Evolutionary conservation across 1,284 basidiomycete genomes (phyloP).

Genomic region (Heterobasidion occidentale): DNA sequence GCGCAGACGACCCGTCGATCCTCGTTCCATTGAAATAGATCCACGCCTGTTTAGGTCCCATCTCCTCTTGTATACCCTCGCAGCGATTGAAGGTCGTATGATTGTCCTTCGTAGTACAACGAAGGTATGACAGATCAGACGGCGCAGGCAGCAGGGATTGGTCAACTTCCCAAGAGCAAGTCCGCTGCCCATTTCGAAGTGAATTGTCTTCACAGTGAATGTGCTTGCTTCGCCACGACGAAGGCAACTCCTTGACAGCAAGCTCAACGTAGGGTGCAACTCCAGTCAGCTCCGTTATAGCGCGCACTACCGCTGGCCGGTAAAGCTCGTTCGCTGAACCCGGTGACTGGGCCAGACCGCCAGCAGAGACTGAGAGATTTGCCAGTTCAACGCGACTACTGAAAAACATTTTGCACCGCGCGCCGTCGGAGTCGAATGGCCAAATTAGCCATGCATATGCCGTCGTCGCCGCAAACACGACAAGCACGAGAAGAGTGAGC

Average conservation of each 20-base stretch:
- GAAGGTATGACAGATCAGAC: background rate
- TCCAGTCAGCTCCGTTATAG: slow-evolving; percentile 38
- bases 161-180: slow-evolving; percentile 29
- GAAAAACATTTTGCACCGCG: slow-evolving; percentile 66
- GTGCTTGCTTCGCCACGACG: slow-evolving; percentile 26
- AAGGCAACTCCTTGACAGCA: slow-evolving; percentile 47
- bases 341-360: background rate
- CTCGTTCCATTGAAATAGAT: slow-evolving; percentile 23
- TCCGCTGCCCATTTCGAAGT: slow-evolving; percentile 16
- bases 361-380: slow-evolving; percentile 11
- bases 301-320: slow-evolving; percentile 11
- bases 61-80: background rate
- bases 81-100: background rate
- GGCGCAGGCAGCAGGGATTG: slow-evolving; percentile 20
- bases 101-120: slow-evolving; percentile 8
- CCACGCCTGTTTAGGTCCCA: slow-evolving; percentile 13
- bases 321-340: background rate
- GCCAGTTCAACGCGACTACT: slow-evolving; percentile 46
- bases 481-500: slow-evolving; percentile 32
- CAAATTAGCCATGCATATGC: slow-evolving; percentile 40
- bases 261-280: slow-evolving; percentile 34
- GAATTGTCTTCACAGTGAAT: slow-evolving; percentile 10
- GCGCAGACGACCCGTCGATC: slow-evolving; percentile 29
- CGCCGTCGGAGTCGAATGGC: slow-evolving; percentile 48
- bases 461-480: slow-evolving; percentile 37